Conservation (phyloP, 768 basidiomycete species). For the Serpula lacrymans region DNA sequence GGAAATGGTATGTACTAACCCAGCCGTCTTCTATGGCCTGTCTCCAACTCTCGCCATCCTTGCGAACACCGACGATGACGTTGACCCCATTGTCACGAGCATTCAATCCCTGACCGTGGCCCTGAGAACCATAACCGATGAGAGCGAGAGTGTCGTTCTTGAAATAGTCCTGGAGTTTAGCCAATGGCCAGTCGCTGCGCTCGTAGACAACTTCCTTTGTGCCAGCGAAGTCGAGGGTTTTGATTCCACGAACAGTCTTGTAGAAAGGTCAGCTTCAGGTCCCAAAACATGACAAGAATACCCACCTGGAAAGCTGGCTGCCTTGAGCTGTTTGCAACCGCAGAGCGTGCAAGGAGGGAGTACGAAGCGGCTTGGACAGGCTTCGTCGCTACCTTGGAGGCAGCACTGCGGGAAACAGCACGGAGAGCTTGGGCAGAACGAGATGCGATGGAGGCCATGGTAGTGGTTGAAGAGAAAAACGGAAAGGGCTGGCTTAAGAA, state of each 20-base stretch:
- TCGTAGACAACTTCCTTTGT: conserved; percentile 92
- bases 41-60: conserved; percentile 95
- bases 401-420: conserved; percentile 55
- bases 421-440: conserved; percentile 68
- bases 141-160: conserved; percentile 99
- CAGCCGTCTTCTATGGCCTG: conserved; percentile 95
- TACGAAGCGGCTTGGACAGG: conserved; percentile 58
- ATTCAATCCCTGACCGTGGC: conserved; percentile 97
- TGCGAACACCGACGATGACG: conserved; percentile 97
- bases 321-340: conserved; percentile 19
- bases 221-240: conserved; percentile 96
- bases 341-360: conserved; percentile 59
- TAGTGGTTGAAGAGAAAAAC: conserved; percentile 18
- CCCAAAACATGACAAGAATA: conserved; percentile 1
- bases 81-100: conserved; percentile 99
- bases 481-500: conserved; percentile 1
- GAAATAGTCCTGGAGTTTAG: conserved; percentile 99
- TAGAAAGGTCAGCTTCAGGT: conserved; percentile 3
- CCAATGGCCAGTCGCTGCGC: conserved; percentile 95
- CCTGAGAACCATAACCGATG: conserved; percentile 98
- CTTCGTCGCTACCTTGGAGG: conserved; percentile 36
- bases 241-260: conserved; percentile 74
- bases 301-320: conserved; percentile 36
- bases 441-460: conserved; percentile 60
- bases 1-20: conserved; percentile 44